Evolutionary conservation across 345 rosid genomes (phyloP).

Genomic region (Heritiera fomes): DNA sequence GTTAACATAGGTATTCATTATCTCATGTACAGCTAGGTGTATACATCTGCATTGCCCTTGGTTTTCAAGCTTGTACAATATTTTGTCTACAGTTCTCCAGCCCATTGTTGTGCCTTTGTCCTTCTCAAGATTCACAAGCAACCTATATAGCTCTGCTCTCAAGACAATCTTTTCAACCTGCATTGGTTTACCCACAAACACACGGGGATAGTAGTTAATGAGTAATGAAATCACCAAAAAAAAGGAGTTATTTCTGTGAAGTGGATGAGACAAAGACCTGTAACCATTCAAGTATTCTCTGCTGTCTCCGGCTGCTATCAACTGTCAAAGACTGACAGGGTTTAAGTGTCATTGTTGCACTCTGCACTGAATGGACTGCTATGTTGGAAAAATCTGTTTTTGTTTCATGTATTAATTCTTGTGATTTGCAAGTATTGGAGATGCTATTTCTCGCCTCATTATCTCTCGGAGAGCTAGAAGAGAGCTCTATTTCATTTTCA

Average conservation of each 20-base stretch:
- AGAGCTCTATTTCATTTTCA: slow-evolving; percentile 40
- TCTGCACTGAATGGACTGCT: slow-evolving; percentile 29
- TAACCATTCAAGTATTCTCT: slow-evolving; percentile 66
- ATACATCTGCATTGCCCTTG: slow-evolving; percentile 72
- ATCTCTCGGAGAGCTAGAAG: slow-evolving; percentile 32
- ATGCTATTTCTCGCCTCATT: slow-evolving; percentile 30
- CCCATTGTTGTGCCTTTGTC: slow-evolving; percentile 66
- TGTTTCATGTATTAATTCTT: slow-evolving; percentile 38
- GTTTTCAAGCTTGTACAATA: slow-evolving; percentile 65
- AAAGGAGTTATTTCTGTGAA: neutral
- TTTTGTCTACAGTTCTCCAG: slow-evolving; percentile 70
- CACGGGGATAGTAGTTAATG: neutral
- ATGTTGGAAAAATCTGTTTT: slow-evolving; percentile 31
- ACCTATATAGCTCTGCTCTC: slow-evolving; percentile 67
- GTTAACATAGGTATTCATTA: slow-evolving; percentile 59
- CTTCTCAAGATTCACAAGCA: slow-evolving; percentile 74
- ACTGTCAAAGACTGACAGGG: slow-evolving; percentile 40
- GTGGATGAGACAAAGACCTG: slow-evolving; percentile 43
- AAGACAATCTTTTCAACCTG: slow-evolving; percentile 76
- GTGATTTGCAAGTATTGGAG: slow-evolving; percentile 34
- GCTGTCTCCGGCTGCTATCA: slow-evolving; percentile 67
- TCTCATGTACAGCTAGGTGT: slow-evolving; percentile 52
- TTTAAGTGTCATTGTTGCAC: neutral
- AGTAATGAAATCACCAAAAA: neutral
- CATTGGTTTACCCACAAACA: slow-evolving; percentile 15